A percentile compares a stretch with the other conserved stretches of the same genome.
Conservation (phyloP, 2,329 filamentous ascomycete genomes). For the Fusarium sp. region DNA sequence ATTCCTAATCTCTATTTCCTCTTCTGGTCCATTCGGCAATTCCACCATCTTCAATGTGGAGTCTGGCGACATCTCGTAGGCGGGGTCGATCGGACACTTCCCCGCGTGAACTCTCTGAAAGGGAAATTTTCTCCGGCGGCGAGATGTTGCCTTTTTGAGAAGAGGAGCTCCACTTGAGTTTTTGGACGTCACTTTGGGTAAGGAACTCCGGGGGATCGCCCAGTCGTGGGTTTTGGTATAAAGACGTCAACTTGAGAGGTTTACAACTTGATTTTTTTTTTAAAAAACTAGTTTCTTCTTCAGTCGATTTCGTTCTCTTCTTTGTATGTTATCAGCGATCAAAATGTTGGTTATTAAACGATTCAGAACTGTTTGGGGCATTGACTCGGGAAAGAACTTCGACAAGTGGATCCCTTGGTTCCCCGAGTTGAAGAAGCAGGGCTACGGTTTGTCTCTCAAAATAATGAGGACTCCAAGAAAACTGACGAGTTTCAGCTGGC, state of each 20-base stretch:
- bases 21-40: not conserved
- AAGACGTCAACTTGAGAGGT: not conserved
- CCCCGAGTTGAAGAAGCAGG: slow-evolving; percentile 23
- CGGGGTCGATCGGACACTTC: slow-evolving; percentile 1
- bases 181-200: not conserved
- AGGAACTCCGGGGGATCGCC: not conserved
- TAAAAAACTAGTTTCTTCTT: not conserved
- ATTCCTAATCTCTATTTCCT: not conserved
- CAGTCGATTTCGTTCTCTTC: not conserved
- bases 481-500: not conserved
- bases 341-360: slow-evolving; percentile 14
- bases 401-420: slow-evolving; percentile 24
- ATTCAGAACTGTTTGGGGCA: slow-evolving; percentile 26
- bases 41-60: not conserved
- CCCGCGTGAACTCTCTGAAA: not conserved
- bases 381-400: slow-evolving; percentile 18
- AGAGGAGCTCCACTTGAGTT: not conserved
- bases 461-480: fast-evolving
- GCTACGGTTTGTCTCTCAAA: slow-evolving; percentile 15
- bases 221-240: not conserved
- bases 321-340: not conserved
- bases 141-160: slow-evolving; percentile 1
- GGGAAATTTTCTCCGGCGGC: slow-evolving; percentile 6
- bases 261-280: not conserved
- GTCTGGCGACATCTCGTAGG: not conserved